Evolutionary conservation across 192 early-diverging fungal species (phyloP), one percentile per base, ranked within the genome.

Genomic region (Backusella tarrabulga): DNA sequence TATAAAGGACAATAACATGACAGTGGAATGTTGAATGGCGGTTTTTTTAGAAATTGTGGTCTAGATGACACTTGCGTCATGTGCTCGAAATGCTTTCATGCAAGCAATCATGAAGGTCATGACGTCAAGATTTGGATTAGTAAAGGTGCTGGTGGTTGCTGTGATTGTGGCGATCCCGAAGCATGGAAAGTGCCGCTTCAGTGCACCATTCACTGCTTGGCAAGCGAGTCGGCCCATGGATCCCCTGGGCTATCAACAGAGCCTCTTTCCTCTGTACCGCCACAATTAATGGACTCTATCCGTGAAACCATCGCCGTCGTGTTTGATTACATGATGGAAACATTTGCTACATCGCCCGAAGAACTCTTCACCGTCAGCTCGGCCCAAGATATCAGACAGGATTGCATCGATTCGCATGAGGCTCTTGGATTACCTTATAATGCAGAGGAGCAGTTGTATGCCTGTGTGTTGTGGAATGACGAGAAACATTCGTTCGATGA

Each of bases 121-220:
- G 95, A 98, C 77, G 93, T 94, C 1, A 93, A 91, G 41, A 97
- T 99, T 80, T 91, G 89, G 38, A 88, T 98, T 21, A 93, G 94
- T 67, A 85, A 88, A 56, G 93, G 93, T 9, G 88, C 86, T 8
- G 96, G 96, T 35, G 98, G 98, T 1, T 99, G 96, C 84, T 99
- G 98, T 83, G 98, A 99, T 83, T 99, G 98, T 81, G 97, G 97
- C 36, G 98, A 99, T 80, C 87, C 91, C 3, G 97, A 98, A 84
- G 98, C 97, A 40, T 98, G 97, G 97, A 93, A 91, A 75, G 86
- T 94, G 15, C 92, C 92, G n/a, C 83, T 96, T 15, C 80, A 88
- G 38, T 99, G 98, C 81, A 87, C 86, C 69, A 96, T 95, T 81
- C 98, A 99, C 78, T 91, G 90, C 66, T 0, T 71, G 23, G 19